Base-by-base conservation (phyloP, 768 basidiomycete genomes). In the Chalciporus sphaerocephalus region DNA sequence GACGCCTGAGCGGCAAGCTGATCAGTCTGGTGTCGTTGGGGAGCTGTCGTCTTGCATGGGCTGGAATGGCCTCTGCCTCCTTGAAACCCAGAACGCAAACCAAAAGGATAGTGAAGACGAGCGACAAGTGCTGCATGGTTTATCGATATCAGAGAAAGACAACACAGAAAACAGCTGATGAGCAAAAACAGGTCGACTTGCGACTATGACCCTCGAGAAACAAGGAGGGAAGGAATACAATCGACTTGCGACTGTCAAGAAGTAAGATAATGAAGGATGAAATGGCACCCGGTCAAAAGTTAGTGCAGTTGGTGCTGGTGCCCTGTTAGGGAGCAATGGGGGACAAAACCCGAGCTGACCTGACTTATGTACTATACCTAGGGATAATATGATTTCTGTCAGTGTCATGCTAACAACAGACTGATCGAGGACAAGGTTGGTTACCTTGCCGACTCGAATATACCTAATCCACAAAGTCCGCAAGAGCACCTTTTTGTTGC, bases 61-160 rank as follows among this genome's bases (percentile, higher is more conserved):
- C 20, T 5, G 64, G 66, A 24, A 64, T 43, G 23, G 61, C 54
- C 6, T 47, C 27, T 45, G 59, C 64, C 42, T 69, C 68, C 28
- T 74, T 57, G 45, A 71, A 66, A 40, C 74, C 52, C 37, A 80
- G 57, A 47, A 85, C 52, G 62, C 71, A 75, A 51, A 74, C 72
- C 48, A 81, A 69, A 53, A 87, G 71, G 50, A 75, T 48, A 46
- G 73, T 66, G 53, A 85, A 72, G 33, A 71, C 65, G 54, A 75
- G 54, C 36, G 68, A 67, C 59, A 85, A 68, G 16, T 16, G 15
- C 53, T 77, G 76, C 85, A 87, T 87, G 53, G 56, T 65, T 37
- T 15, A 32, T 42, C 16, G 24, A 21, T 16, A 20, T 4, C 16
- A 38, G 20, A 33, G 23, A 24, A 34, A 40, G n/a, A 38, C 16